Evolutionary conservation across 192 early-diverging fungal species (phyloP).

Genomic region (Backusella luteola): DNA sequence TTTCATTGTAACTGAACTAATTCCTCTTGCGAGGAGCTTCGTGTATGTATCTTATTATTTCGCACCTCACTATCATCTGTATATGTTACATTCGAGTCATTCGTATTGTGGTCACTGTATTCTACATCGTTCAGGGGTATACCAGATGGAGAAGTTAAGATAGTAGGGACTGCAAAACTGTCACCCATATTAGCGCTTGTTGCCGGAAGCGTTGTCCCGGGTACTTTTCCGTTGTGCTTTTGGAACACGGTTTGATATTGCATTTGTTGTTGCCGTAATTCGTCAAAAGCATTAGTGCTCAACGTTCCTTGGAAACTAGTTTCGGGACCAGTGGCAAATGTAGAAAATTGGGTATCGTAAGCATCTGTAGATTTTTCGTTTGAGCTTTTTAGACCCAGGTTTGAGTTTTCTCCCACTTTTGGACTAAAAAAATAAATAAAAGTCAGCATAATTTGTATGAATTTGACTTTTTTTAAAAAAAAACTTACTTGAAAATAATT

Average conservation of each 20-base stretch:
- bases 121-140: background rate
- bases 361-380: background rate
- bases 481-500: conserved; percentile 24
- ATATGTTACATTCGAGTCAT: background rate
- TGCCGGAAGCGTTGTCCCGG: background rate
- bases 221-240: background rate
- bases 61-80: conserved; percentile 2
- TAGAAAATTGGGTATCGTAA: background rate
- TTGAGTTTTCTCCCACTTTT: background rate
- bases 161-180: background rate
- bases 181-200: background rate
- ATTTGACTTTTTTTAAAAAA: background rate
- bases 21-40: background rate
- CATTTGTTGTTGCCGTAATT: conserved; percentile 16
- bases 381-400: conserved; percentile 12
- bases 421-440: conserved; percentile 3
- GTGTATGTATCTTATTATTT: background rate
- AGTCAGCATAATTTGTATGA: background rate
- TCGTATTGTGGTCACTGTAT: background rate
- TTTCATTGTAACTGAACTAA: background rate
- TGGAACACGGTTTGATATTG: conserved; percentile 1
- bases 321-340: background rate
- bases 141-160: background rate
- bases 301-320: conserved; percentile 15
- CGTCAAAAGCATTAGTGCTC: conserved; percentile 15